Percentiles rank a stretch among this genome's conserved stretches.
Evolutionary conservation across 2,329 filamentous ascomycete genomes (phyloP).

Genomic region (Rutstroemia sp.): DNA sequence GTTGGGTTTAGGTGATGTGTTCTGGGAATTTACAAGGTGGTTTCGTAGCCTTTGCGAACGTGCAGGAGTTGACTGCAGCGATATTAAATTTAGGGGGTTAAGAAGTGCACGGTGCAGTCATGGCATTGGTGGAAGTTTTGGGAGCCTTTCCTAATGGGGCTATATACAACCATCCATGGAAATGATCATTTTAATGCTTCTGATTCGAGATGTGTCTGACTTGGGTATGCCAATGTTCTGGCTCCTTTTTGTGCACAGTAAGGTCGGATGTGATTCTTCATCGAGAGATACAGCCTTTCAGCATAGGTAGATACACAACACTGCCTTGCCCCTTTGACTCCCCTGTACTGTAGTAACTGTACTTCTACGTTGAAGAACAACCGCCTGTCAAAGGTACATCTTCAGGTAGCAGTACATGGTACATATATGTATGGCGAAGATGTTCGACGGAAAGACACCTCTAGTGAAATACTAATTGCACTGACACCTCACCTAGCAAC

Average conservation of each 20-base stretch:
- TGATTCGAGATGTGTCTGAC: conserved; percentile 3
- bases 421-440: not conserved
- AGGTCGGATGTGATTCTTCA: not conserved
- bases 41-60: not conserved
- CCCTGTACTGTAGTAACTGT: not conserved
- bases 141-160: not conserved
- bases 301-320: not conserved
- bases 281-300: not conserved
- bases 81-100: conserved; percentile 8
- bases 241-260: not conserved
- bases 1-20: not conserved
- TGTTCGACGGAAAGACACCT: not conserved
- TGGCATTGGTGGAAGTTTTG: not conserved
- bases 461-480: not conserved
- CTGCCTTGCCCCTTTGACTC: not conserved
- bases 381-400: conserved; percentile 1
- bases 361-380: not conserved
- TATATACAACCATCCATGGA: not conserved
- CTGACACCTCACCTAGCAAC: not conserved
- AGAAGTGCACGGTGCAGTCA: conserved; percentile 1
- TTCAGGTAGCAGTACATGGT: conserved; percentile 1
- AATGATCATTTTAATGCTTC: not conserved
- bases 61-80: not conserved
- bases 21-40: not conserved
- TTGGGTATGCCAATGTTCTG: not conserved